Evolutionary conservation across 2,329 filamentous ascomycete species (phyloP).

Genomic region (Aspergillus pseudoglaucus): DNA sequence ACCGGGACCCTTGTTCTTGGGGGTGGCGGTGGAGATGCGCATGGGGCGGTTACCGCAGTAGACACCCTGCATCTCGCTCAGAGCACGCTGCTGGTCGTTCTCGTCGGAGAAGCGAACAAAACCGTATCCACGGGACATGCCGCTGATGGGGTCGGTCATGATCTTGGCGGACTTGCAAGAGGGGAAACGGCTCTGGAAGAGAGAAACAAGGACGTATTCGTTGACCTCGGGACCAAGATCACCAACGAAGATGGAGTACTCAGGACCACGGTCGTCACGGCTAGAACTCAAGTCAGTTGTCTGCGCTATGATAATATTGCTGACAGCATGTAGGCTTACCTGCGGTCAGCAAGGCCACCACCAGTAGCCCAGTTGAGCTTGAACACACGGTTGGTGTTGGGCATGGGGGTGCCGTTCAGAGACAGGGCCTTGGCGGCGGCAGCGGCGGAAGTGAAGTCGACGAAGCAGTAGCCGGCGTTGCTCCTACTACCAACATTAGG

Average conservation of each 20-base stretch:
- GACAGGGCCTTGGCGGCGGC: conserved; percentile 86
- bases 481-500: conserved; percentile 51
- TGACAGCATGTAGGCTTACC: conserved; percentile 46
- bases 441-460: conserved; percentile 78
- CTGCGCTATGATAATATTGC: conserved; percentile 7
- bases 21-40: conserved; percentile 95
- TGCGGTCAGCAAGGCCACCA: conserved; percentile 87
- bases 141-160: conserved; percentile 97
- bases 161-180: conserved; percentile 99
- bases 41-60: conserved; percentile 98
- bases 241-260: conserved; percentile 96
- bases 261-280: conserved; percentile 90
- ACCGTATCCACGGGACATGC: conserved; percentile 94
- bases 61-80: conserved; percentile 97
- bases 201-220: conserved; percentile 92
- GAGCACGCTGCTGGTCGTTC: conserved; percentile 88
- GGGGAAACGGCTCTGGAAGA: conserved; percentile 93
- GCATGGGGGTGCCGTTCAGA: conserved; percentile 81
- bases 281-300: conserved; percentile 15
- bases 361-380: conserved; percentile 99
- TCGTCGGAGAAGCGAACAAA: conserved; percentile 97
- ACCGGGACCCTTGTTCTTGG: conserved; percentile 71
- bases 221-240: conserved; percentile 98
- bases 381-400: conserved; percentile 90
- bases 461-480: conserved; percentile 98